These are phyloP conservation scores for Saccharomycopsis sp. DNA, from an alignment of 805 yeast genomes.

Conservation along the genomic window DNA sequence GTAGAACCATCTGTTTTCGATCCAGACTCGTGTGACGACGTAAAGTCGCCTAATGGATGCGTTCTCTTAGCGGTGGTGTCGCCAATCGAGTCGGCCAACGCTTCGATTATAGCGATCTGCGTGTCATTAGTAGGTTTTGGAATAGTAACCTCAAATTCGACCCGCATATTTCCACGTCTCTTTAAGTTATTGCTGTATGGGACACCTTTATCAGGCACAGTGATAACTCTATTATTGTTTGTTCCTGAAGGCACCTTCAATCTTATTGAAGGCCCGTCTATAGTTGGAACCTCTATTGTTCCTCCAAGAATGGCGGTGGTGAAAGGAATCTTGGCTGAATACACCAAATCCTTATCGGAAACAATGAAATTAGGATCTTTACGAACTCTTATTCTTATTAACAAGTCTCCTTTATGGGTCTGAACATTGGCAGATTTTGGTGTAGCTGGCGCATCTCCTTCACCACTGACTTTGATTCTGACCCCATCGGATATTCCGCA, in stretches of 20 bases:
- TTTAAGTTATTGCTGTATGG: conserved; percentile 52
- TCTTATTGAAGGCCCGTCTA: conserved; percentile 70
- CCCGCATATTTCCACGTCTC: conserved; percentile 74
- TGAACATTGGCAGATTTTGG: conserved; percentile 66
- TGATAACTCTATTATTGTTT: conserved; percentile 64
- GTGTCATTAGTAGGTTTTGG: conserved; percentile 73
- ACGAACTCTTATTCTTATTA: conserved; percentile 70
- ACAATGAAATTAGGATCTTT: conserved; percentile 69
- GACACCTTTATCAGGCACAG: conserved; percentile 82
- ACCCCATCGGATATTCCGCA: conserved; percentile 85
- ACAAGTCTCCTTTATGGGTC: conserved; percentile 78
- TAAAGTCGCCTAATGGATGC: conserved; percentile 36
- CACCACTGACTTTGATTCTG: conserved; percentile 74
- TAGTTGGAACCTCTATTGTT: conserved; percentile 80
- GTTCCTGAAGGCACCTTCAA: conserved; percentile 81
- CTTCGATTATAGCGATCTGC: conserved; percentile 85
- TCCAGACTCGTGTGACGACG: background rate
- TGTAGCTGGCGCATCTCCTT: conserved; percentile 83
- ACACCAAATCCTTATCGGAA: conserved; percentile 57
- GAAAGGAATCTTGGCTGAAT: conserved; percentile 67
- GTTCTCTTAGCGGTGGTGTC: conserved; percentile 74
- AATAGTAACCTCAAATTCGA: conserved; percentile 63
- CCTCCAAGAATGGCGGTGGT: conserved; percentile 98
- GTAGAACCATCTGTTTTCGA: background rate
- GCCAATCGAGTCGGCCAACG: conserved; percentile 83